Evolutionary conservation across 2,329 filamentous ascomycete genomes (phyloP), one percentile per base, ranked within the genome.

Genomic region (Pseudogymnoascus sp.): DNA sequence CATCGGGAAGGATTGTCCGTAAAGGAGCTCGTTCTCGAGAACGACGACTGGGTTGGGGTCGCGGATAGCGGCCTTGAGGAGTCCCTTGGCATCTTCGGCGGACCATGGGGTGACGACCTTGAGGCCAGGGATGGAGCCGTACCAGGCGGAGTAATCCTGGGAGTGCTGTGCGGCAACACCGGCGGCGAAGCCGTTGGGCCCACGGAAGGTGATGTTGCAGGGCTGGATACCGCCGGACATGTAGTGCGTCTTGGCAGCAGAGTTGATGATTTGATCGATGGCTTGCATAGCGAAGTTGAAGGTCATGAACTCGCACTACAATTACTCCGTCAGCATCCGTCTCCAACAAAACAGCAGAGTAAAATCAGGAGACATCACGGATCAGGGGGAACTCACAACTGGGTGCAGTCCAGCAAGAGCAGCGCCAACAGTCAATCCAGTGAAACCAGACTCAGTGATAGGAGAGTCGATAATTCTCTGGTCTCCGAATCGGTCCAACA

Each of bases 261-360:
- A 97, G 87, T 99, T 99, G 86, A 99, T 93, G 76, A 99, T 91
- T 78, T 99, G 95, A 78, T 99, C 95, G 78, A 99, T 99, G 76
- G 95, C 91, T 82, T 99, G 95, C 95, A 99, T 99, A 78, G 95
- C 93, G 77, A 97, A 97, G 86, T 99, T 99, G 87, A 96, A 97
- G 74, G 95, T 99, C 95, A 99, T 99, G 85, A 99, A 99, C 82
- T 99, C 95, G 85, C 90, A 95, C 91, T 95, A 69, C 42, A 31
- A 63, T 61, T 59, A 63, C 49, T 63, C 42, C 63, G 40, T 67
- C 63, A 69, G 66, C 63, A 65, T 61, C 59, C 40, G n/a, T 31
- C 25, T 25, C 16, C 9, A 21, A 43, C 16, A 23, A 31, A 59
- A 28, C 42, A 8, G 25, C n/a, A 43, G 34, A 14, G n/a, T n/a